Evolutionary conservation across 345 rosid genomes (phyloP).

Genomic region (Citrus mangshanensis): DNA sequence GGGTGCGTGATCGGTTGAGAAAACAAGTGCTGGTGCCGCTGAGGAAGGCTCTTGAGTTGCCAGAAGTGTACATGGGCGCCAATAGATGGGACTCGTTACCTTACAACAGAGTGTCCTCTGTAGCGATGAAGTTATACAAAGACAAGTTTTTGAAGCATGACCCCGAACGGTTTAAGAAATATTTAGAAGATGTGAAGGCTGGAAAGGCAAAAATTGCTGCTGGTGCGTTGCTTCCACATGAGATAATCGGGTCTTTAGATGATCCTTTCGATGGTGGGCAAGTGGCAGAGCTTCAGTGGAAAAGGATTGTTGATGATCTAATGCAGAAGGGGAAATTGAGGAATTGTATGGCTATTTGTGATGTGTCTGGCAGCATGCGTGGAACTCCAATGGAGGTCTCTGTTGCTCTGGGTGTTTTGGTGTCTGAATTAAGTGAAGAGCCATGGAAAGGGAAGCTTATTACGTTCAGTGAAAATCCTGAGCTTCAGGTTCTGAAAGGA

Average conservation of each 20-base stretch:
- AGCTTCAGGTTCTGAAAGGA: constrained; percentile 35
- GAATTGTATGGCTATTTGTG: constrained; percentile 55
- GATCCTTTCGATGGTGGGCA: constrained; percentile 37
- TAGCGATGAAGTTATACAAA: constrained; percentile 62
- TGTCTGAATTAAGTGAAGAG: constrained; percentile 46
- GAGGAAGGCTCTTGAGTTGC: constrained; percentile 47
- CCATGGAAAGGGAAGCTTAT: constrained; percentile 67
- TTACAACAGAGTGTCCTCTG: constrained; percentile 51
- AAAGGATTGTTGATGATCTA: constrained; percentile 58
- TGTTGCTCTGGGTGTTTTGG: constrained; percentile 52
- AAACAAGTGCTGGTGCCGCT: constrained; percentile 57
- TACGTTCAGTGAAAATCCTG: constrained; percentile 42
- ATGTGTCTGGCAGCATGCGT: constrained; percentile 47
- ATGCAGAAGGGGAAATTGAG: constrained; percentile 37
- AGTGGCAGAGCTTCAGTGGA: constrained; percentile 62
- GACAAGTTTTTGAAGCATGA: constrained; percentile 50
- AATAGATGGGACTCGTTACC: constrained; percentile 47
- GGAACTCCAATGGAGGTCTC: constrained; percentile 62
- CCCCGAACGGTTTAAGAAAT: constrained; percentile 35
- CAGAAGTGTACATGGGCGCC: constrained; percentile 57
- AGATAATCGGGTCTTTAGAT: constrained; percentile 35
- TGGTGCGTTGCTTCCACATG: constrained; percentile 66
- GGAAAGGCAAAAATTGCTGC: constrained; percentile 56
- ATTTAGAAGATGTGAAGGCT: constrained; percentile 35
- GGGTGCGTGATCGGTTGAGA: constrained; percentile 60